phyloP scores from a whole-genome alignment of 495 filamentous ascomycete genomes.

The Aeminium ludgeri region DNA sequence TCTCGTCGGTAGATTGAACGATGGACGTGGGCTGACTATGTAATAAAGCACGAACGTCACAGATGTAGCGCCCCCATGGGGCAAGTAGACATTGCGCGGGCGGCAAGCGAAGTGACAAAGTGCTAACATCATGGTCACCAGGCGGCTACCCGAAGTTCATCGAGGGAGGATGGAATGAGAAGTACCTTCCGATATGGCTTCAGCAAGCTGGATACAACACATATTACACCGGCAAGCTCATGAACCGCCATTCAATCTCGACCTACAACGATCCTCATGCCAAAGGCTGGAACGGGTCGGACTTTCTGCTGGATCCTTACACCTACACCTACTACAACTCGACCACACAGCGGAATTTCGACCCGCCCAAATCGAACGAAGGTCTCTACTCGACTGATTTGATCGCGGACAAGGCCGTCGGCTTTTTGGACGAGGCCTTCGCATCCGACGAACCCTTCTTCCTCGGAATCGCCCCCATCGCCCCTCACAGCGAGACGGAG shows the following conservation, averaged over 20 bases:
- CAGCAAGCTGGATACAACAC: slow-evolving; percentile 50
- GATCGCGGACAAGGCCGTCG: slow-evolving; percentile 40
- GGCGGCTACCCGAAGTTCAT: slow-evolving; percentile 56
- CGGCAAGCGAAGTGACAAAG: no score
- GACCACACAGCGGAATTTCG: slow-evolving; percentile 43
- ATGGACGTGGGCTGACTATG: no score
- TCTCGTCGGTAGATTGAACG: no score
- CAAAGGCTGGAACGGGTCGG: slow-evolving; percentile 11
- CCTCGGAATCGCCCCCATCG: slow-evolving; percentile 44
- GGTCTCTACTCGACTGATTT: slow-evolving; percentile 41
- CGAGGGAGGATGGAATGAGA: slow-evolving; percentile 43
- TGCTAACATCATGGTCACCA: no score
- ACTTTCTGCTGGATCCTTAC: slow-evolving; percentile 52
- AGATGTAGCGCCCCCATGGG: no score
- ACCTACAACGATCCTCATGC: background rate
- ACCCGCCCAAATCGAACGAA: slow-evolving; percentile 19
- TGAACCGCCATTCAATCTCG: slow-evolving; percentile 31
- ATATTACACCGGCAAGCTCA: slow-evolving; percentile 55
- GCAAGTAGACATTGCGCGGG: no score
- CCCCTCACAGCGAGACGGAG: slow-evolving; percentile 36
- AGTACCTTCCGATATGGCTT: slow-evolving; percentile 51
- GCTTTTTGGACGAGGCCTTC: slow-evolving; percentile 43
- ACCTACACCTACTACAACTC: slow-evolving; percentile 57
- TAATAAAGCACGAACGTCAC: slow-evolving; percentile 63
- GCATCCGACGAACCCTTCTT: slow-evolving; percentile 42